Evolutionary conservation across 352 stramenopile species (phyloP), one percentile per base, ranked within the genome.

Genomic region (Globisporangium splendens): DNA sequence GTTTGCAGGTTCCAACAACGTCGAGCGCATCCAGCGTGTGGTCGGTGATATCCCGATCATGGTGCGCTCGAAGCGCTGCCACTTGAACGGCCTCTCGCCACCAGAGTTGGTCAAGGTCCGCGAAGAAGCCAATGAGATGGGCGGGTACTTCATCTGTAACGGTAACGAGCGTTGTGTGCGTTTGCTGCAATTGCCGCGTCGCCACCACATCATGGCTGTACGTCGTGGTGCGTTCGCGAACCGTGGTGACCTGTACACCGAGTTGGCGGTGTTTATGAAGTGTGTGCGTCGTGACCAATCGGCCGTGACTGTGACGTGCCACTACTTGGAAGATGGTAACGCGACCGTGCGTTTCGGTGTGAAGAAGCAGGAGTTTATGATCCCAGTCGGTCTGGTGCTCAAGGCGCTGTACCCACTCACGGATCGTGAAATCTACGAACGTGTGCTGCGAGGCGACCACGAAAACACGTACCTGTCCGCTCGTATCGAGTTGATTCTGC

Each of bases 141-240:
- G 98, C 50, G 97, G 97, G 43, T 99, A 99, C 67, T 99, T 99
- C 63, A 98, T 99, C 59, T 97, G 98, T 65, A 98, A 98, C 72
- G 98, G 98, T 31, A 99, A 99, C 76, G 98, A 99, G 79, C 89
- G 97, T 58, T 97, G 97, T 57, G 96, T 99, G 44, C 86, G 98
- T 63, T 74, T 99, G 62, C 76, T 99, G 62, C 97, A 99, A 79
- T 94, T 97, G 74, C 86, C 87, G 11, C 80, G 86, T 43, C 84
- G 86, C 41, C 84, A 96, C 66, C 86, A 96, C 64, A 88, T 96
- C 56, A 92, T 91, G 81, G 96, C 96, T 6, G 96, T 99, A 68
- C 89, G 96, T 63, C 91, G 98, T 72, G 87, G 87, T n/a, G 97
- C 96, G 15, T 99, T 99, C 74, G 96, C 93, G 54, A 99, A 99